phyloP scores from a whole-genome alignment of 352 stramenopile genomes.

The Hyaloperonospora arabidopsidis region DNA sequence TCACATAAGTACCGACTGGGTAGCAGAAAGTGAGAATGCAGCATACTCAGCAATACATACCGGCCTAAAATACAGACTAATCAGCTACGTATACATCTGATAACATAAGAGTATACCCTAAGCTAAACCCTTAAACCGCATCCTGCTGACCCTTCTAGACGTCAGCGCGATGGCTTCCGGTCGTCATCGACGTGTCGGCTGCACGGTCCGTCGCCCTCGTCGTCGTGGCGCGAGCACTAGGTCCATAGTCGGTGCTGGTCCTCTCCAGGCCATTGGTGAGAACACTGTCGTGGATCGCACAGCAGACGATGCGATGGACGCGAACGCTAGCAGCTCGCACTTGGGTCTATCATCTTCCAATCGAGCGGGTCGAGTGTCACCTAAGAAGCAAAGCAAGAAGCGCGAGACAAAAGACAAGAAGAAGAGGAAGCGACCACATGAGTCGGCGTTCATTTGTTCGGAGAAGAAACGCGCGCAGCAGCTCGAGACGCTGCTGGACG shows the following conservation, averaged over 20 bases:
- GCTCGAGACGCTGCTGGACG: slow-evolving; percentile 37
- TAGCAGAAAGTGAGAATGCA: no score
- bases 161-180: slow-evolving; percentile 25
- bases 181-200: slow-evolving; percentile 30
- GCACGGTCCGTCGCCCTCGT: slow-evolving; percentile 38
- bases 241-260: slow-evolving; percentile 10
- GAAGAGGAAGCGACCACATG: slow-evolving; percentile 26
- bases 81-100: no score
- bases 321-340: slow-evolving; percentile 1
- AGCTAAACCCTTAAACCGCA: no score
- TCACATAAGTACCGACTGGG: no score
- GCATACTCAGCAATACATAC: no score
- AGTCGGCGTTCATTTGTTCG: slow-evolving; percentile 13
- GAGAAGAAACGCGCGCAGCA: slow-evolving; percentile 43
- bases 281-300: slow-evolving; percentile 50
- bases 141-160: no score
- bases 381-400: slow-evolving; percentile 23
- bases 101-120: no score
- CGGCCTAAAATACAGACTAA: no score
- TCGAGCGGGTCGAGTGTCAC: slow-evolving; percentile 15
- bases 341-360: slow-evolving; percentile 13
- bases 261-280: slow-evolving; percentile 51
- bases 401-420: slow-evolving; percentile 25
- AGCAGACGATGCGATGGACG: slow-evolving; percentile 13
- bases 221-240: slow-evolving; percentile 24